Evolutionary conservation across 176 grass and related monocot species (phyloP), one percentile per base, ranked within the genome.

Genomic region (Musa troglodytarum): DNA sequence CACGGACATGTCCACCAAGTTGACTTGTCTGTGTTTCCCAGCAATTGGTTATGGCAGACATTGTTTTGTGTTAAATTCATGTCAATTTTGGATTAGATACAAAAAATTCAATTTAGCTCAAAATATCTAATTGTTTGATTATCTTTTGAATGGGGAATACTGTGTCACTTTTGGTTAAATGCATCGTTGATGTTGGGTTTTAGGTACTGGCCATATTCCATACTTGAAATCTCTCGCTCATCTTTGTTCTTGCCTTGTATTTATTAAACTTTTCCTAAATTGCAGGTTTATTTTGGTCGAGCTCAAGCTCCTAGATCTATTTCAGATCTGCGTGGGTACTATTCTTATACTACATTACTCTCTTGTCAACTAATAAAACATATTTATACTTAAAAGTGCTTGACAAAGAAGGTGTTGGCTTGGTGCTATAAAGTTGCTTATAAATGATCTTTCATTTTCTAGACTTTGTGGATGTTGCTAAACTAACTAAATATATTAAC

Each of bases 281-380:
- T 85, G 10, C 65, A 93, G 90, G 90, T 90, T 20, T 76, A 76
- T 28, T 97, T 97, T 83, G 81, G 86, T 83, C 89, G 93, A 6
- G 79, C 84, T 52, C 85, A 92, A 75, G 88, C 82, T 85, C 87
- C 93, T 14, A 80, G 50, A 54, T 85, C 71, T 2, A 86, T 89
- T 78, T 86, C 87, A 56, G 85, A 93, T 66, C 80, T 97, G 34
- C 85, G 83, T 54, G 93, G 93, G 93, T 97, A 97, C 34, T 43
- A 43, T 43, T 43, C 34, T 43, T 43, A 43, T 0, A 43, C 34
- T 43, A 43, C 34, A 43, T 43, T 43, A 43, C 4, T 43, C 34
- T 43, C 34, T 43, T 43, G 34, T 43, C 34, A 43, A 43, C 34
- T 43, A 43, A 43, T 43, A 43, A 43, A 43, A 43, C 13, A 11